These are phyloP conservation scores for Debaryomycetaceae sp. DNA, from an alignment of 1,139 yeast genomes.

Conservation along the genomic window DNA sequence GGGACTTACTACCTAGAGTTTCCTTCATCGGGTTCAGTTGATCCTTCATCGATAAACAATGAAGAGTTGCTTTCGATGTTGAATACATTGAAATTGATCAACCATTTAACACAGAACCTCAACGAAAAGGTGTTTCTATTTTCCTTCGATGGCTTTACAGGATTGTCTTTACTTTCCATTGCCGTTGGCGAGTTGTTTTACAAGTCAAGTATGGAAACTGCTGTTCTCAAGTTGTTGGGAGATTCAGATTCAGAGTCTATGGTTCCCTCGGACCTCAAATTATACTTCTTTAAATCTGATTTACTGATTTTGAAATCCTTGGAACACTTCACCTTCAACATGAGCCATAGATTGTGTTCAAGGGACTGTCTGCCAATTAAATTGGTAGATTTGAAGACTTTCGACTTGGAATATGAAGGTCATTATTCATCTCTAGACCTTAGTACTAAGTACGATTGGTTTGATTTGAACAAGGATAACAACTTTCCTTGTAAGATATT, in stretches of 20 bases:
- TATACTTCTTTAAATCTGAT: slow-evolving; percentile 34
- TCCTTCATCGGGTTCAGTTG: slow-evolving; percentile 30
- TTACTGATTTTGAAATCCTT: slow-evolving; percentile 29
- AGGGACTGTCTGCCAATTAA: neutral
- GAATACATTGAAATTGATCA: slow-evolving; percentile 30
- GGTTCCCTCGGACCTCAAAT: slow-evolving; percentile 14
- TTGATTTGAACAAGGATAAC: slow-evolving; percentile 27
- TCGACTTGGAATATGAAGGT: neutral
- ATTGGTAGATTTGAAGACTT: neutral
- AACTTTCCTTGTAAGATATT: slow-evolving; percentile 37
- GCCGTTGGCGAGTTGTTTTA: slow-evolving; percentile 21
- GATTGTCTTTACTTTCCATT: slow-evolving; percentile 30
- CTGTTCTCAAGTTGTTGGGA: slow-evolving; percentile 15
- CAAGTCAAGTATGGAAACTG: slow-evolving; percentile 22
- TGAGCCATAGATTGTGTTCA: neutral
- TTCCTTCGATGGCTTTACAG: slow-evolving; percentile 42
- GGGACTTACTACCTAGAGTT: slow-evolving; percentile 29
- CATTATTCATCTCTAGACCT: neutral
- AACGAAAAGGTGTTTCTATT: slow-evolving; percentile 29
- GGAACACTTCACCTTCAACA: slow-evolving; percentile 22
- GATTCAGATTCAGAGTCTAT: neutral
- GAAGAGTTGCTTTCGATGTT: slow-evolving; percentile 27
- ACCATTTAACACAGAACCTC: slow-evolving; percentile 16
- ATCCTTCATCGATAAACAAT: slow-evolving; percentile 20
- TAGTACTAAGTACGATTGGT: slow-evolving; percentile 29